Evolutionary conservation across 1,139 yeast species (phyloP).

Genomic region (Yamadazyma jaroonii): DNA sequence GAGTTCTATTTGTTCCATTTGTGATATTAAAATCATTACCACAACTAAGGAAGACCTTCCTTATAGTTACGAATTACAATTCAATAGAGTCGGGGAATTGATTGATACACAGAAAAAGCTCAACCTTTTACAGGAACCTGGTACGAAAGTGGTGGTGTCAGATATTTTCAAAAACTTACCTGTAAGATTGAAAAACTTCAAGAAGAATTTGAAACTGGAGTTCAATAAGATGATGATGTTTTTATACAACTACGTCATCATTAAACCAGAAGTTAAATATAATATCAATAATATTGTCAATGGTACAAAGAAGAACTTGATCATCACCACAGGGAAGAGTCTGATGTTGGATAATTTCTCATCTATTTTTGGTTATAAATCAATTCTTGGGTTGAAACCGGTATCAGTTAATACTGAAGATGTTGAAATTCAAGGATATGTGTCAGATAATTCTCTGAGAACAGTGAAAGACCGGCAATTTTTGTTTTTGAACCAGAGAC

Average conservation of each 20-base stretch:
- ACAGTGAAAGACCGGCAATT: constrained; percentile 72
- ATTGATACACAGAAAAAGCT: constrained; percentile 34
- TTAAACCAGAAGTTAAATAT: constrained; percentile 56
- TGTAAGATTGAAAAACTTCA: constrained; percentile 69
- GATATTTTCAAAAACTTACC: constrained; percentile 66
- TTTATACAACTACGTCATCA: constrained; percentile 68
- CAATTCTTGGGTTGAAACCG: constrained; percentile 54
- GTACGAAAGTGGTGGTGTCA: constrained; percentile 54
- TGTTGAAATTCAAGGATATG: constrained; percentile 48
- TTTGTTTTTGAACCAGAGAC: constrained; percentile 71
- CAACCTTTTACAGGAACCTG: constrained; percentile 41
- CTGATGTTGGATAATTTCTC: constrained; percentile 51
- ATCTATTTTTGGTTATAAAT: constrained; percentile 67
- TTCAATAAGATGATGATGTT: constrained; percentile 61
- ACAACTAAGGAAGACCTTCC: constrained; percentile 53
- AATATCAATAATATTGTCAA: constrained; percentile 52
- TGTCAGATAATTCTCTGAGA: constrained; percentile 73
- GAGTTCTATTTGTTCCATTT: constrained; percentile 65
- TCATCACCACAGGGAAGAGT: constrained; percentile 48
- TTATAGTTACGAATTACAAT: constrained; percentile 52
- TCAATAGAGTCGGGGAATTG: constrained; percentile 53
- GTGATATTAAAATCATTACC: constrained; percentile 56
- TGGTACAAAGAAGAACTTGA: constrained; percentile 48
- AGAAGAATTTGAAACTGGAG: constrained; percentile 67
- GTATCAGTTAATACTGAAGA: constrained; percentile 30